Conservation (phyloP, 78 protist species). For the Guillardia theta region DNA sequence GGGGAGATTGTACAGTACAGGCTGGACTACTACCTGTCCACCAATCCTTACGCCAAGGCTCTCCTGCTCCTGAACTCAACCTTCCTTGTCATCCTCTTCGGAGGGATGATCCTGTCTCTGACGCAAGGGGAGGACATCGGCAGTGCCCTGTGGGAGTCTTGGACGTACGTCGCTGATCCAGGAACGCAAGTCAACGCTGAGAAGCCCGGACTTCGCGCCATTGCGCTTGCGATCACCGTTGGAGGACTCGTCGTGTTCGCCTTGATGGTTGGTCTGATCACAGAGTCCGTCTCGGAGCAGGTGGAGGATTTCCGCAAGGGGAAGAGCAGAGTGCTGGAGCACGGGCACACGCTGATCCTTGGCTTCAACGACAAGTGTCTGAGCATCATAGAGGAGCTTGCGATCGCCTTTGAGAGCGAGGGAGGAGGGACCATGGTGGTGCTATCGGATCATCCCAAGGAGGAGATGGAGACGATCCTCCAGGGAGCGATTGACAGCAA, state of each 20-base stretch:
- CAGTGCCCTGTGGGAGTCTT: neutral
- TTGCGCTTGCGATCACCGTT: neutral
- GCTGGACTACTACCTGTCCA: neutral
- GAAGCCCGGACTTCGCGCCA: neutral
- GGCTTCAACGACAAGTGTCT: neutral
- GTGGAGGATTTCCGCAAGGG: neutral
- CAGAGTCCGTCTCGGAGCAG: neutral
- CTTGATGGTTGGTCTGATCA: neutral
- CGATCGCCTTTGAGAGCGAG: neutral
- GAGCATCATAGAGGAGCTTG: neutral
- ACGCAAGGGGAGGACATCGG: neutral
- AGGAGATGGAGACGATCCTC: neutral
- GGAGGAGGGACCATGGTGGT: conserved; percentile 1
- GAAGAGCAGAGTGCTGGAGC: neutral
- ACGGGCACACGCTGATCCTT: neutral
- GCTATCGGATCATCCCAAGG: neutral
- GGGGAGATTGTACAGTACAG: neutral
- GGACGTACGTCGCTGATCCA: neutral
- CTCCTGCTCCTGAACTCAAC: neutral
- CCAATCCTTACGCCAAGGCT: neutral
- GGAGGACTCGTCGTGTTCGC: neutral
- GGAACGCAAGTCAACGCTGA: neutral
- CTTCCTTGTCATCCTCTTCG: neutral
- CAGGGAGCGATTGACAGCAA: neutral
- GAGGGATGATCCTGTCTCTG: neutral